phyloP scores from a whole-genome alignment of 192 early-diverging fungal genomes.

The Gryganskiella cystojenkinii region DNA sequence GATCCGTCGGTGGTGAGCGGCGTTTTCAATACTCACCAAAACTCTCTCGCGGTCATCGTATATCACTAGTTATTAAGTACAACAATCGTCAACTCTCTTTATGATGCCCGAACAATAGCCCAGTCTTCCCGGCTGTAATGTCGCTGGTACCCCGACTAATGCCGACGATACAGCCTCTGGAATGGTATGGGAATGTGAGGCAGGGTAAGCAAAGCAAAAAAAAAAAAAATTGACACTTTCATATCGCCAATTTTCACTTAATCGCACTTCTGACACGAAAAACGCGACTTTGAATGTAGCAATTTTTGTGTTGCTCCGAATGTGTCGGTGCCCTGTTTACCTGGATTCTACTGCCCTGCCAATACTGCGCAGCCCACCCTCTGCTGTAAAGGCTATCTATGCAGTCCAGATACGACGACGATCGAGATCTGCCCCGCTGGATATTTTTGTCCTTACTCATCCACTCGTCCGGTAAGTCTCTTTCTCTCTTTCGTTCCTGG shows the following conservation, averaged over 20 bases:
- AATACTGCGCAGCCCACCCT: conserved; percentile 66
- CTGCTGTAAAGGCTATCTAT: conserved; percentile 68
- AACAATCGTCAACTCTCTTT: no score
- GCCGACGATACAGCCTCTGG: conserved; percentile 21
- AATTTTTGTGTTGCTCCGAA: conserved; percentile 39
- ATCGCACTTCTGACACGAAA: not conserved
- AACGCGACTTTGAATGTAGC: not conserved
- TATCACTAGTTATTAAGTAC: not conserved
- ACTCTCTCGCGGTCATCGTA: not conserved
- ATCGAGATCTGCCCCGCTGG: conserved; percentile 61
- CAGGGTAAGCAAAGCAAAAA: no score
- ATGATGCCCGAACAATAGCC: conserved; percentile 6
- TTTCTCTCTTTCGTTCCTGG: conserved; percentile 21
- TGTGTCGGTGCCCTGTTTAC: conserved; percentile 32
- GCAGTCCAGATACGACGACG: conserved; percentile 54
- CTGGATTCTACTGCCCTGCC: conserved; percentile 58
- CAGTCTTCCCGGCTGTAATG: conserved; percentile 26
- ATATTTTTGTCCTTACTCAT: conserved; percentile 30
- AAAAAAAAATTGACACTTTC: no score
- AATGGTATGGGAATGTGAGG: conserved; percentile 36
- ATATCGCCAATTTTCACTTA: not conserved
- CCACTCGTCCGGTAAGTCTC: conserved; percentile 22
- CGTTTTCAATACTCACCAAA: not conserved
- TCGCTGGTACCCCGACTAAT: conserved; percentile 15
- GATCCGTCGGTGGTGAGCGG: conserved; percentile 18